Base-by-base conservation (phyloP, 805 yeast genomes). In the Saccharomycopsis vini region DNA sequence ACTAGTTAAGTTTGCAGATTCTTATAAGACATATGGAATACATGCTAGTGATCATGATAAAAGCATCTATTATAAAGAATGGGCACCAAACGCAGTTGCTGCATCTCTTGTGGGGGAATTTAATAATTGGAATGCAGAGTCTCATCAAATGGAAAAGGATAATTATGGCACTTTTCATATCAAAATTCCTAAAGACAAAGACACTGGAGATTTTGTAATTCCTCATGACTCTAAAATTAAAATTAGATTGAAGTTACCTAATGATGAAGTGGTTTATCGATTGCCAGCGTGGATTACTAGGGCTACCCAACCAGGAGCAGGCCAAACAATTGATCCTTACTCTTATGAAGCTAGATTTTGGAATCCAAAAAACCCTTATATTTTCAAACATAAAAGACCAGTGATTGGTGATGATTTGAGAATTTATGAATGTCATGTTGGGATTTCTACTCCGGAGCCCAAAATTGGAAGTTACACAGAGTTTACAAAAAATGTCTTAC, bases 361-460 rank as follows among this genome's bases (percentile, higher is more conserved):
- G 97, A 85, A 90, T 60, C 97, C 97, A 1, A 58, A 67, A 1
- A 44, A 52, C 0, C 28, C 48, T 1, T 85, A 86, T 59, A 43
- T 55, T 22, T 86, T 84, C 66, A 72, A 79, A 59, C 61, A 85
- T 59, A 42, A 61, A 29, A 68, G 95, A 51, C 96, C 97, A 0
- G 55, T 56, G 6, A 63, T 75, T 24, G 72, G 71, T 1, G 64
- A 62, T 34, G 72, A 77, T 9, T 63, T 82, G 50, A 79, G 83
- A 59, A 83, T 90, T 44, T 90, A 90, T 63, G 98, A 90, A 64
- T 96, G 97, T 26, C 98, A 90, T 59, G 76, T 85, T 22, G 98
- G 98, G 24, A 90, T 90, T 47, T 88, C 97, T 0, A 78, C 95
- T 2, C 89, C 95, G 1, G 92, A 90, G 46, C 89, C 92, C 28